phyloP scores from a whole-genome alignment of 768 basidiomycete genomes.

The Collybia sordida region DNA sequence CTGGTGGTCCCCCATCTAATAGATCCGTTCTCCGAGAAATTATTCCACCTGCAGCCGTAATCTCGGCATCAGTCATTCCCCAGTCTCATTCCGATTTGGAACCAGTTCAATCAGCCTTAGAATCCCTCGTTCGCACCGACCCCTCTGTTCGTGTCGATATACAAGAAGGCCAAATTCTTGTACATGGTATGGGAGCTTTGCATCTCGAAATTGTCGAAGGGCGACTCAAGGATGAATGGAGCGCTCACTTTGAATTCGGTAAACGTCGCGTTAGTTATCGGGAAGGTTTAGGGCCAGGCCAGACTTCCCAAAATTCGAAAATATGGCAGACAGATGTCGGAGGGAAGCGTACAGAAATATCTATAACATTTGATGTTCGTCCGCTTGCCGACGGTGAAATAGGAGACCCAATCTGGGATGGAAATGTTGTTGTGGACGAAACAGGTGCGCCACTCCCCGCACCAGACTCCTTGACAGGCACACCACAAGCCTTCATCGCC shows the following conservation, averaged over 20 bases:
- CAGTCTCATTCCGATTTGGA: slow-evolving; percentile 76
- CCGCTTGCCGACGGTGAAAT: slow-evolving; percentile 52
- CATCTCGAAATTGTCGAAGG: slow-evolving; percentile 89
- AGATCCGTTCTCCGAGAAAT: slow-evolving; percentile 58
- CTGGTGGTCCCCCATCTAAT: slow-evolving; percentile 36
- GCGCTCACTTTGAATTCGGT: slow-evolving; percentile 75
- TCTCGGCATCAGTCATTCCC: slow-evolving; percentile 81
- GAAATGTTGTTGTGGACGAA: slow-evolving; percentile 66
- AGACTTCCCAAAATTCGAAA: slow-evolving; percentile 31
- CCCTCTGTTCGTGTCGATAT: slow-evolving; percentile 82
- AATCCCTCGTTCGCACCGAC: slow-evolving; percentile 77
- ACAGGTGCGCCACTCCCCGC: slow-evolving; percentile 50
- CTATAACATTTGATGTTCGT: slow-evolving; percentile 55
- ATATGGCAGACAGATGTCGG: slow-evolving; percentile 64
- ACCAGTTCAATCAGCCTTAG: slow-evolving; percentile 75
- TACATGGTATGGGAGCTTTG: slow-evolving; percentile 82
- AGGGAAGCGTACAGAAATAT: slow-evolving; percentile 52
- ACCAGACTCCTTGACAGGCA: slow-evolving; percentile 47
- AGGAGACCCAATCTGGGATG: slow-evolving; percentile 74
- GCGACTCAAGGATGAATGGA: slow-evolving; percentile 80
- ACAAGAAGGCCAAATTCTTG: slow-evolving; percentile 80
- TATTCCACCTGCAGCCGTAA: slow-evolving; percentile 77
- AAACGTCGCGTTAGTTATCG: slow-evolving; percentile 78
- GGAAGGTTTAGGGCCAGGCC: slow-evolving; percentile 47
- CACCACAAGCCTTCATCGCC: slow-evolving; percentile 54